Conservation (phyloP, 2,329 filamentous ascomycete species). For the Alternaria sp. region DNA sequence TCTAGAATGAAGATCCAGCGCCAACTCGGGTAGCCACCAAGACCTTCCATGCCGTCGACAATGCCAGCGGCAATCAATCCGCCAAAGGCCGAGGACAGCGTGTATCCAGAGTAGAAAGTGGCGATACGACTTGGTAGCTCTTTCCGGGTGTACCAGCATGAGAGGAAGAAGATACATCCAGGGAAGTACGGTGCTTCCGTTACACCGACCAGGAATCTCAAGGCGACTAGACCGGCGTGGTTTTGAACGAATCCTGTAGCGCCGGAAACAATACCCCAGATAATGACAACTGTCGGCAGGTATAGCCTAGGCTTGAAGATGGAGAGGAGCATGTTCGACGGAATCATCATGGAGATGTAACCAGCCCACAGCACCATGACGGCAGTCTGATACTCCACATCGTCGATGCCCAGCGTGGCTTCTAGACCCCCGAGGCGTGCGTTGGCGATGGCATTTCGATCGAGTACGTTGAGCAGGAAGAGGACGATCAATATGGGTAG, state of each 20-base stretch:
- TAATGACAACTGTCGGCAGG: conserved; percentile 56
- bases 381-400: conserved; percentile 32
- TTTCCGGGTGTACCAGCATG: conserved; percentile 31
- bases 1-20: conserved; percentile 31
- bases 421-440: conserved; percentile 35
- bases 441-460: conserved; percentile 39
- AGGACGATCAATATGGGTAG: conserved; percentile 39
- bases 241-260: conserved; percentile 57
- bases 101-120: conserved; percentile 62
- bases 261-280: conserved; percentile 50
- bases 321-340: conserved; percentile 65
- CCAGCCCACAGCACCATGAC: conserved; percentile 62
- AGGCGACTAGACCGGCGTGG: conserved; percentile 50
- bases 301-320: conserved; percentile 61
- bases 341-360: conserved; percentile 67
- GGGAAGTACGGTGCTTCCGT: conserved; percentile 31
- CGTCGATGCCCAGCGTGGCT: background rate
- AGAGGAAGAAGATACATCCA: conserved; percentile 28
- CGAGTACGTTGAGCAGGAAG: conserved; percentile 40
- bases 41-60: conserved; percentile 40
- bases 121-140: conserved; percentile 63
- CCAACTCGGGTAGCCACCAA: conserved; percentile 35
- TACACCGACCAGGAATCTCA: conserved; percentile 51
- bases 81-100: conserved; percentile 59
- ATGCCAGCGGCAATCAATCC: conserved; percentile 61